These are phyloP conservation scores for Cordia subcordata DNA, from an alignment of 257 asterid genomes.

Conservation along the genomic window DNA sequence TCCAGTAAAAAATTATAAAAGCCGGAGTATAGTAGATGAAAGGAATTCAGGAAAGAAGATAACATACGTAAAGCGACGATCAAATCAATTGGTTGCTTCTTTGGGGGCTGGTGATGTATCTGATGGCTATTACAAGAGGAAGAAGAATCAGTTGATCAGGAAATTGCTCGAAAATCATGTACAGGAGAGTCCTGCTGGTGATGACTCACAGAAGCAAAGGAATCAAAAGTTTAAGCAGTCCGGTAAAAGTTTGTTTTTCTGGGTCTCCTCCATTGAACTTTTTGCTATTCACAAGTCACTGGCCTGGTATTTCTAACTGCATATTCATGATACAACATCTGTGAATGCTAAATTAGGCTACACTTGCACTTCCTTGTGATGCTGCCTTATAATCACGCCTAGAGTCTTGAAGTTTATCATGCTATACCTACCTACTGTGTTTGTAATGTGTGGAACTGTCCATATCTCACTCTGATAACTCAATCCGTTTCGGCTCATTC, in stretches of 20 bases:
- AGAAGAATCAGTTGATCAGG: conserved; percentile 82
- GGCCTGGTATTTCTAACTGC: neutral
- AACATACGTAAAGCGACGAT: conserved; percentile 60
- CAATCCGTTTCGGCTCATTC: too few species aligned
- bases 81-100: conserved; percentile 81
- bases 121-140: conserved; percentile 75
- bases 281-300: too few species aligned
- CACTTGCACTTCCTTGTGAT: too few species aligned
- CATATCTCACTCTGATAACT: too few species aligned
- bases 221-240: conserved; percentile 36
- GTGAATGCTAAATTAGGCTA: too few species aligned
- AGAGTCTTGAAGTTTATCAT: too few species aligned
- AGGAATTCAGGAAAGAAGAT: conserved; percentile 42
- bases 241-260: conserved; percentile 20
- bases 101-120: conserved; percentile 41
- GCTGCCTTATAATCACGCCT: too few species aligned
- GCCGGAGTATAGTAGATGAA: conserved; percentile 37
- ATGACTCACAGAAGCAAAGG: conserved; percentile 21
- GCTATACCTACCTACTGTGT: too few species aligned
- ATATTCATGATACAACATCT: neutral
- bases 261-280: neutral
- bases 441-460: too few species aligned
- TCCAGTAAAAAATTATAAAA: conserved; percentile 34
- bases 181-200: conserved; percentile 28
- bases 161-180: conserved; percentile 40